These are phyloP conservation scores for Elongisporangium prolatum DNA, from an alignment of 352 stramenopile genomes.

Conservation along the genomic window DNA sequence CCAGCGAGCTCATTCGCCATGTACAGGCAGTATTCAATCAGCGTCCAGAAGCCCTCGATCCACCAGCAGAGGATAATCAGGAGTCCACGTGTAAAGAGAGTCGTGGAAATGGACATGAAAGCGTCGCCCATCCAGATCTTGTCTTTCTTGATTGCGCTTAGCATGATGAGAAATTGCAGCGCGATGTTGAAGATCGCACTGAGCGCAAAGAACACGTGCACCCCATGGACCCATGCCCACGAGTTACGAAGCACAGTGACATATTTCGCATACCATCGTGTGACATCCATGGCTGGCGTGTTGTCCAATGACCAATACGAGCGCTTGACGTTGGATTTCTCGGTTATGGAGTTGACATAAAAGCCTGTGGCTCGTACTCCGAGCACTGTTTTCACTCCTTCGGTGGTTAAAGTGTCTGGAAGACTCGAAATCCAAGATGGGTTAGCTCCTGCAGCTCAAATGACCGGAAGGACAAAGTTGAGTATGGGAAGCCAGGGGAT, in stretches of 20 bases:
- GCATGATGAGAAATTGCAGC: slow-evolving; percentile 33
- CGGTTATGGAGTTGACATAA: slow-evolving; percentile 26
- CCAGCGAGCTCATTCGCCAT: slow-evolving; percentile 15
- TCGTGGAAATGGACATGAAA: slow-evolving; percentile 37
- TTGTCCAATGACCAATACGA: slow-evolving; percentile 13
- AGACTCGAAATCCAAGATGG: neutral
- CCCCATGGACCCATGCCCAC: slow-evolving; percentile 45
- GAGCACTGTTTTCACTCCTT: slow-evolving; percentile 14
- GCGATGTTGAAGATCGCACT: slow-evolving; percentile 31
- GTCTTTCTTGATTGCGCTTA: slow-evolving; percentile 21
- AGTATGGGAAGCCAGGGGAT: neutral
- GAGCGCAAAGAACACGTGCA: slow-evolving; percentile 40
- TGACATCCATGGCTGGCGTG: slow-evolving; percentile 13
- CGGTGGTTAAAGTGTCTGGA: neutral
- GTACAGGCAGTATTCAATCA: slow-evolving; percentile 26
- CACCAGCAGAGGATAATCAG: slow-evolving; percentile 31
- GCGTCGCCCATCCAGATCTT: slow-evolving; percentile 45
- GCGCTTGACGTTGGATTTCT: slow-evolving; percentile 36
- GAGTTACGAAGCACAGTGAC: slow-evolving; percentile 25
- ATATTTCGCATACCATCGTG: slow-evolving; percentile 19
- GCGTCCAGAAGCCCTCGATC: slow-evolving; percentile 41
- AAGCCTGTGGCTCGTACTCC: slow-evolving; percentile 28
- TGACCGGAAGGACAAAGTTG: neutral
- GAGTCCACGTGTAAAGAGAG: slow-evolving; percentile 22
- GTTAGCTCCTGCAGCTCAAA: neutral